Base-by-base conservation (phyloP, 306 rosid genomes). In the Gillenia trifoliata region DNA sequence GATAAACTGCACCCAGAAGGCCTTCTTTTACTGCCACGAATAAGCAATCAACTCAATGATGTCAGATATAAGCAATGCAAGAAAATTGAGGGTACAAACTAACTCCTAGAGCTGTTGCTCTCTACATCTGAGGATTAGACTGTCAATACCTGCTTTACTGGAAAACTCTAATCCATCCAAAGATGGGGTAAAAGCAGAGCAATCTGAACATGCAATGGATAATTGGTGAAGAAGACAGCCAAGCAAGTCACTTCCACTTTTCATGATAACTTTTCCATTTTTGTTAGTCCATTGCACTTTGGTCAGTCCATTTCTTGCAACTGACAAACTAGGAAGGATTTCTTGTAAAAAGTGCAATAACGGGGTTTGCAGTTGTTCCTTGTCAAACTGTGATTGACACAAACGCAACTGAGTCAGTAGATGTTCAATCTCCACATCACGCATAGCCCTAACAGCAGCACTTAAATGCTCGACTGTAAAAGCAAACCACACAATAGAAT, bases 391-490 rank as follows among this genome's bases (percentile, higher is more conserved):
- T 1, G 96, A 82, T 11, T 89, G 87, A 67, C 90, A 75, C 78
- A 88, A 80, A 59, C 81, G 89, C 77, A 92, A 57, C 34, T 88
- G 92, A 4, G 88, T 90, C 70, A 86, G 20, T 72, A 90, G 76
- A 74, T 78, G n/a, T n/a, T n/a, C n/a, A n/a, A n/a, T n/a, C n/a
- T n/a, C n/a, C n/a, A n/a, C n/a, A n/a, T n/a, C n/a, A 15, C 91
- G 87, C 78, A 87, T 86, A 66, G 89, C 93, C 77, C 89, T 89
- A 74, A 90, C 85, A 11, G 93, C 96, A 56, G 75, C 75, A 36
- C 71, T 77, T 70, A 89, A 93, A 17, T 87, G 88, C 75, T 86
- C 93, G 78, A 90, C 87, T 74, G 83, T 59, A 36, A 63, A 80
- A 19, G 8, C 60, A 25, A 22, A 4, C 73, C 41, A 62, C n/a